Evolutionary conservation across 2,329 filamentous ascomycete species (phyloP).

Genomic region (Rachicladosporium sp.): DNA sequence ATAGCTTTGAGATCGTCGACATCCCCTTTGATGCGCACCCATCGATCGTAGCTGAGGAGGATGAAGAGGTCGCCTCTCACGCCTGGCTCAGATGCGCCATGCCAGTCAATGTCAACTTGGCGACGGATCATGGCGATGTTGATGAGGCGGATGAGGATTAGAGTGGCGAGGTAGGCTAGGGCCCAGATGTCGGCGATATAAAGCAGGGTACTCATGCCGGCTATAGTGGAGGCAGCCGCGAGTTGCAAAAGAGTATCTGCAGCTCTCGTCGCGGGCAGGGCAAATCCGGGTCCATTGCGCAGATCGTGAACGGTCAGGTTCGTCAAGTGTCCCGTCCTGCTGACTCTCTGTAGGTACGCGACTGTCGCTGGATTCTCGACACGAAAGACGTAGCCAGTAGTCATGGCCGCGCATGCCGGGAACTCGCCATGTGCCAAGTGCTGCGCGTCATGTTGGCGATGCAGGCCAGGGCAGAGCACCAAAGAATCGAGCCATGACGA

Average conservation of each 20-base stretch:
- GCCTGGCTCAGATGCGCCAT: constrained; percentile 25
- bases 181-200: constrained; percentile 29
- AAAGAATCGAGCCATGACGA: constrained; percentile 45
- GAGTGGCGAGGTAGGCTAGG: constrained; percentile 33
- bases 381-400: constrained; percentile 31
- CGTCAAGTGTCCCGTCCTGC: constrained; percentile 18
- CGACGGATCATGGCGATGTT: constrained; percentile 47
- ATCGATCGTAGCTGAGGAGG: constrained; percentile 40
- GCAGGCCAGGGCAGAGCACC: constrained; percentile 47
- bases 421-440: constrained; percentile 34
- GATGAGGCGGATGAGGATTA: constrained; percentile 43
- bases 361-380: constrained; percentile 43
- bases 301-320: constrained; percentile 10
- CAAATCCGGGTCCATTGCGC: too few species aligned
- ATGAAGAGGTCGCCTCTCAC: constrained; percentile 38
- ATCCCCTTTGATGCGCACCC: constrained; percentile 41
- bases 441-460: constrained; percentile 47
- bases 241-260: constrained; percentile 1
- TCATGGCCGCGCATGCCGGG: constrained; percentile 31
- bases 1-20: constrained; percentile 48
- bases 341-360: constrained; percentile 32
- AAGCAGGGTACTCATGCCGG: constrained; percentile 8
- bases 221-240: neutral
- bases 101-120: constrained; percentile 29
- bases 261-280: too few species aligned